Conservation (phyloP, 2,329 filamentous ascomycete species). For the Penicillium paneum region DNA sequence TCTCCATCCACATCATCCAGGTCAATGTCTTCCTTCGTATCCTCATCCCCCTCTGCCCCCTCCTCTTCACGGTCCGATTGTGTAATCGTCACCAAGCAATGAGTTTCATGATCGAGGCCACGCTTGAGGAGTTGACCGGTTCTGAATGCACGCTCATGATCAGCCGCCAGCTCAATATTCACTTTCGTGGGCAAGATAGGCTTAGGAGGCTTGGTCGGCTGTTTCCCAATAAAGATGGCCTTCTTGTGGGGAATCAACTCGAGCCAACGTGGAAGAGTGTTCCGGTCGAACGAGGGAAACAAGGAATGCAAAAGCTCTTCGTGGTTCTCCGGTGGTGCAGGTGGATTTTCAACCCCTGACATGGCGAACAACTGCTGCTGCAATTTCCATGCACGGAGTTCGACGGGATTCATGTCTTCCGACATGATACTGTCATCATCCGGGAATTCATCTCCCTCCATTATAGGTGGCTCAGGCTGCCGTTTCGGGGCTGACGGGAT, state of each 20-base stretch:
- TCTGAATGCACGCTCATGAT: slow-evolving; percentile 82
- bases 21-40: slow-evolving; percentile 50
- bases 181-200: slow-evolving; percentile 82
- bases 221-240: slow-evolving; percentile 74
- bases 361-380: slow-evolving; percentile 49
- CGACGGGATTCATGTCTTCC: slow-evolving; percentile 43
- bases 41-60: slow-evolving; percentile 53
- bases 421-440: slow-evolving; percentile 30
- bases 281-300: slow-evolving; percentile 76
- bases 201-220: slow-evolving; percentile 74
- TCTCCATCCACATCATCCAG: slow-evolving; percentile 56
- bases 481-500: slow-evolving; percentile 16
- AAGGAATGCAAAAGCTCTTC: slow-evolving; percentile 74
- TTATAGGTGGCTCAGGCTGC: slow-evolving; percentile 26
- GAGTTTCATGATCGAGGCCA: slow-evolving; percentile 52
- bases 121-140: slow-evolving; percentile 61
- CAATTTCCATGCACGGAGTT: slow-evolving; percentile 44
- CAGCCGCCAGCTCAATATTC: slow-evolving; percentile 77
- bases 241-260: slow-evolving; percentile 78
- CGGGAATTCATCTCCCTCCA: slow-evolving; percentile 26
- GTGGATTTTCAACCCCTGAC: slow-evolving; percentile 57
- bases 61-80: slow-evolving; percentile 46
- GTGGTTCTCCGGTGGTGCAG: slow-evolving; percentile 67
- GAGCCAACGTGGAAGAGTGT: slow-evolving; percentile 73
- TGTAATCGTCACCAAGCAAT: slow-evolving; percentile 52